Percentiles rank a stretch among this genome's conserved stretches.
Conservation (phyloP, 2,329 filamentous ascomycete species). For the Fusarium guadeloupense region DNA sequence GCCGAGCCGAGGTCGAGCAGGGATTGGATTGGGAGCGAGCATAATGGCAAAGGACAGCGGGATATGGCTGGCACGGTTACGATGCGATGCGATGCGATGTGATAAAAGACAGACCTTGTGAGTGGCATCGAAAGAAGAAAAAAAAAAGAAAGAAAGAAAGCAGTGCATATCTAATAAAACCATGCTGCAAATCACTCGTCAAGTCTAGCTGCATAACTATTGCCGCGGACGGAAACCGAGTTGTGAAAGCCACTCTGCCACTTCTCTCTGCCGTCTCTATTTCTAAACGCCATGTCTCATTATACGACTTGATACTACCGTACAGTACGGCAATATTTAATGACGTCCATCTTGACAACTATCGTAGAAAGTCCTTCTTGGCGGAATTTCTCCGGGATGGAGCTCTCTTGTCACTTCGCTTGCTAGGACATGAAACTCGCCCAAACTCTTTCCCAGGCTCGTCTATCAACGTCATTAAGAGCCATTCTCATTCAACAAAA, state of each 20-base stretch:
- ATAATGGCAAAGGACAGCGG: conserved; percentile 8
- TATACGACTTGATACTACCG: conserved; percentile 9
- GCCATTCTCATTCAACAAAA: conserved; percentile 1
- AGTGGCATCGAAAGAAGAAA: conserved; percentile 6
- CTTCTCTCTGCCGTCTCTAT: not conserved
- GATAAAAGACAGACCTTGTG: conserved; percentile 1
- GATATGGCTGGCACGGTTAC: not conserved
- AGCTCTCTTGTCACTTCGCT: not conserved
- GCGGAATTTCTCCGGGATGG: not conserved
- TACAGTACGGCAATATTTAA: too few relatives aligned
- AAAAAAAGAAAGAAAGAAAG: not conserved
- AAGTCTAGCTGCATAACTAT: conserved; percentile 5
- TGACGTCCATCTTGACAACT: too few relatives aligned
- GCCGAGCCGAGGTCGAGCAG: not conserved
- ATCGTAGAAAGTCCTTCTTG: not conserved
- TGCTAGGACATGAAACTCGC: too few relatives aligned
- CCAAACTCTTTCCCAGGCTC: not conserved
- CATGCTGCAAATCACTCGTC: conserved; percentile 3
- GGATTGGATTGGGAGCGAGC: not conserved
- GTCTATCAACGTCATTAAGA: conserved; percentile 27
- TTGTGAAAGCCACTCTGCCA: not conserved
- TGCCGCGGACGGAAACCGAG: conserved; percentile 2
- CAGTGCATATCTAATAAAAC: conserved; percentile 9
- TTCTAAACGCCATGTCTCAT: conserved; percentile 26
- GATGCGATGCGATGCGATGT: too few relatives aligned